Conservation (phyloP, 352 stramenopile species). For the Globisporangium lucens region DNA sequence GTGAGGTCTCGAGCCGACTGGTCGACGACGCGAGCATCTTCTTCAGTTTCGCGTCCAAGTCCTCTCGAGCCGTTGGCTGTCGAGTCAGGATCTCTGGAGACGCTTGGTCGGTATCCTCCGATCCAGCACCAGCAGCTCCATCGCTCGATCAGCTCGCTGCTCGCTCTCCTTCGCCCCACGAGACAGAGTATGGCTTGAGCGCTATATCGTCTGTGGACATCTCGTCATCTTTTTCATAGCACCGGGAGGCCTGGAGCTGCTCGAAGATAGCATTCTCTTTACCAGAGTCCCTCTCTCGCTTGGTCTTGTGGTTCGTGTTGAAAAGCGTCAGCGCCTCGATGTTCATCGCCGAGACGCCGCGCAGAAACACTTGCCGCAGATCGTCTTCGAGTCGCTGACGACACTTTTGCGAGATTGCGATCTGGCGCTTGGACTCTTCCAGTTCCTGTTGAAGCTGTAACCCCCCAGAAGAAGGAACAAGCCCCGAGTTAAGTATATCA, state of each 20-base stretch:
- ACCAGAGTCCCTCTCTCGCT: slow-evolving; percentile 8
- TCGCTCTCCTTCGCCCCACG: neutral
- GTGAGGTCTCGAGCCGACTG: slow-evolving; percentile 10
- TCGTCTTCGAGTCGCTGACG: slow-evolving; percentile 57
- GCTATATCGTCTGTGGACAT: neutral
- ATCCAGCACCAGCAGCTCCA: neutral
- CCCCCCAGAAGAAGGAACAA: too few relatives aligned
- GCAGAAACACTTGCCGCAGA: slow-evolving; percentile 61
- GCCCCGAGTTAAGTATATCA: neutral
- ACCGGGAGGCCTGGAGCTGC: neutral
- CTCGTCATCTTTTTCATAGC: neutral
- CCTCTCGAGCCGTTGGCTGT: slow-evolving; percentile 6
- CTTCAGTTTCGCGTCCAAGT: slow-evolving; percentile 11
- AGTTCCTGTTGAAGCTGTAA: slow-evolving; percentile 40
- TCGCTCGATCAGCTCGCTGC: neutral
- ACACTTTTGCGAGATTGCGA: slow-evolving; percentile 35
- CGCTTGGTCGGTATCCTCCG: neutral
- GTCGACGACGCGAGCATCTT: slow-evolving; percentile 14
- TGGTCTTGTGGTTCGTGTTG: slow-evolving; percentile 40
- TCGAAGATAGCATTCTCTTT: neutral
- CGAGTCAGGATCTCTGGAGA: slow-evolving; percentile 3
- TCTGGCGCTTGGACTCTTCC: slow-evolving; percentile 30
- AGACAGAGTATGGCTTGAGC: neutral
- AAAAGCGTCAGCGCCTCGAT: slow-evolving; percentile 69
- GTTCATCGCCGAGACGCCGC: slow-evolving; percentile 73